A percentile compares a stretch with the other conserved stretches of the same genome.
Conservation (phyloP, 345 rosid genomes). For the Limnanthes douglasii region DNA sequence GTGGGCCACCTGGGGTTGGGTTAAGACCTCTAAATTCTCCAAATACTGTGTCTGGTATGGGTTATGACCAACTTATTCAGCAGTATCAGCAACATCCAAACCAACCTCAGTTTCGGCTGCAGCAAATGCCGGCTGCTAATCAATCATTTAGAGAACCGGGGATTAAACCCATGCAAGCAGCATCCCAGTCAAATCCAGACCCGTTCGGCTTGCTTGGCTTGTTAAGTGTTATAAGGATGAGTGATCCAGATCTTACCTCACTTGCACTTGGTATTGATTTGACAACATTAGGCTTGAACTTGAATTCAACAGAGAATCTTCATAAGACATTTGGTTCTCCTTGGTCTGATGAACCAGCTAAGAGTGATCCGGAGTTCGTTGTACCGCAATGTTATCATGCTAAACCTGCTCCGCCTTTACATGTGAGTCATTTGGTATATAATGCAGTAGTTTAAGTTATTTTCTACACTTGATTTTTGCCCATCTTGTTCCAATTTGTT, state of each 20-base stretch:
- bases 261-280: conserved; percentile 83
- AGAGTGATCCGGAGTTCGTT: conserved; percentile 76
- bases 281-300: conserved; percentile 66
- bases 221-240: conserved; percentile 50
- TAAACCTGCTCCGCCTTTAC: conserved; percentile 47
- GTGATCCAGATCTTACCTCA: conserved; percentile 54
- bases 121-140: conserved; percentile 63
- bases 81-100: conserved; percentile 80
- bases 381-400: conserved; percentile 82
- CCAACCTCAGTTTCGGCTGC: conserved; percentile 69
- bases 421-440: conserved; percentile 25
- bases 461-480: conserved; percentile 2
- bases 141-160: conserved; percentile 80
- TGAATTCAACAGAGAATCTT: conserved; percentile 75
- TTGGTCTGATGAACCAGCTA: conserved; percentile 86
- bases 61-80: conserved; percentile 74
- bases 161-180: conserved; percentile 36
- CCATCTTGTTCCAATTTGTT: background rate
- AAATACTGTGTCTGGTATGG: conserved; percentile 42
- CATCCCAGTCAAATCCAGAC: conserved; percentile 49
- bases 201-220: conserved; percentile 76
- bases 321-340: conserved; percentile 92
- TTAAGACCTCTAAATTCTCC: conserved; percentile 72
- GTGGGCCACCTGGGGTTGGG: conserved; percentile 76
- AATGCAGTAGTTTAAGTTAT: background rate